Percentiles rank a stretch among this genome's conserved stretches.
Evolutionary conservation across 768 basidiomycete genomes (phyloP).

Genomic region (Termitomyces sp.): DNA sequence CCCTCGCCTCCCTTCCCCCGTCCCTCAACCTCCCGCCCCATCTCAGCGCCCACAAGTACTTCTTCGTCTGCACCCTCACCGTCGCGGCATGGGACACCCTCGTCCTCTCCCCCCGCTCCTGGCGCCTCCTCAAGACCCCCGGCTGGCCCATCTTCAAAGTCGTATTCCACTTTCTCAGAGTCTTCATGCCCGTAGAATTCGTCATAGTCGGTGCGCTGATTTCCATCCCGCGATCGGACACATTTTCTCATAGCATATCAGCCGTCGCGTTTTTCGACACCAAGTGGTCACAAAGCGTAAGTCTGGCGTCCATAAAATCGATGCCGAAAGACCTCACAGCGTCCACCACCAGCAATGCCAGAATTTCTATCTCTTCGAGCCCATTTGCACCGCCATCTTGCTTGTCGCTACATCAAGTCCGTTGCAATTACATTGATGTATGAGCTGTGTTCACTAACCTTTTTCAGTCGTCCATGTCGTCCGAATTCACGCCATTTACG

Average conservation of each 20-base stretch:
- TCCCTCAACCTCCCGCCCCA: conserved; percentile 75
- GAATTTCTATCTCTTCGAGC: conserved; percentile 79
- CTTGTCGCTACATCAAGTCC: conserved; percentile 65
- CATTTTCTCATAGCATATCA: conserved; percentile 18
- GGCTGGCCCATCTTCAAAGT: conserved; percentile 78
- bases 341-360: conserved; percentile 43
- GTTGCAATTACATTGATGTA: conserved; percentile 8
- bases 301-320: conserved; percentile 8
- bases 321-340: not conserved
- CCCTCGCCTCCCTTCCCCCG: conserved; percentile 41
- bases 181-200: conserved; percentile 80
- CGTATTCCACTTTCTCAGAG: conserved; percentile 66
- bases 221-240: not conserved
- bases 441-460: not conserved
- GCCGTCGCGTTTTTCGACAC: conserved; percentile 86
- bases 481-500: conserved; percentile 76
- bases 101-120: conserved; percentile 76
- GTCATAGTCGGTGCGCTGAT: conserved; percentile 56
- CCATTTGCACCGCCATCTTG: conserved; percentile 78
- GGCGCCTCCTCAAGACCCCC: conserved; percentile 57
- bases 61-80: conserved; percentile 84
- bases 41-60: conserved; percentile 83
- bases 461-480: conserved; percentile 61
- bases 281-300: conserved; percentile 50
- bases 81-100: conserved; percentile 89